These are phyloP conservation scores for Piper betle DNA, from an alignment of 164 flowering plant genomes.

Conservation along the genomic window DNA sequence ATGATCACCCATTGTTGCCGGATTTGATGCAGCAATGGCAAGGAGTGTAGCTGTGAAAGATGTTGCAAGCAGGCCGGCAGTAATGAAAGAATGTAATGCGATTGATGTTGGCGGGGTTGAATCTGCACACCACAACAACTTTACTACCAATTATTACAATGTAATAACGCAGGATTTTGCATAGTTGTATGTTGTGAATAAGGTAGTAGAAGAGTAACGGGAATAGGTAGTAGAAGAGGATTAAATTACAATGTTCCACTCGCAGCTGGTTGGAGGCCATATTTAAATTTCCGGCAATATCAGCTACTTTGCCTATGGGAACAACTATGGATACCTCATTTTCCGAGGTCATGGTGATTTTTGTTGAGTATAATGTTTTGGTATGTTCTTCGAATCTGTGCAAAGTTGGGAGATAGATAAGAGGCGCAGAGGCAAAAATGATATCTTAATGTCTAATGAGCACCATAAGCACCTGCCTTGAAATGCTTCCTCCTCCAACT, in stretches of 20 bases:
- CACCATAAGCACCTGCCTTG: constrained; percentile 58
- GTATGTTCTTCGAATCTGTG: constrained; percentile 45
- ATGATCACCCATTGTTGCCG: constrained; percentile 27
- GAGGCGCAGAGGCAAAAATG: neutral
- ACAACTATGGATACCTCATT: constrained; percentile 25
- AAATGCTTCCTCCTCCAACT: constrained; percentile 38
- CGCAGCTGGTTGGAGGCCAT: constrained; percentile 39
- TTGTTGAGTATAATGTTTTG: constrained; percentile 35
- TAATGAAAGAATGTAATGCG: constrained; percentile 41
- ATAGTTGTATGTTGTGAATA: no score
- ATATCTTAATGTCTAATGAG: no score
- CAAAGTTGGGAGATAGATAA: neutral
- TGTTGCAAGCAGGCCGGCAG: constrained; percentile 45
- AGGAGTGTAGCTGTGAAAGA: constrained; percentile 40
- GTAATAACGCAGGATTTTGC: no score
- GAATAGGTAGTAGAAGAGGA: no score
- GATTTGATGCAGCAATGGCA: constrained; percentile 41
- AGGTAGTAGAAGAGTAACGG: no score
- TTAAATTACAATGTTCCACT: constrained; percentile 45
- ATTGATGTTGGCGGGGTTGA: constrained; percentile 33
- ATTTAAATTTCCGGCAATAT: constrained; percentile 49
- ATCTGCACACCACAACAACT: constrained; percentile 18
- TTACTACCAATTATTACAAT: no score
- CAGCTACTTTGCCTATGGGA: constrained; percentile 39
- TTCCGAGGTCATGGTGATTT: constrained; percentile 19